Conservation (phyloP, 2,329 filamentous ascomycete genomes). For the Colletotrichum orbiculare region DNA sequence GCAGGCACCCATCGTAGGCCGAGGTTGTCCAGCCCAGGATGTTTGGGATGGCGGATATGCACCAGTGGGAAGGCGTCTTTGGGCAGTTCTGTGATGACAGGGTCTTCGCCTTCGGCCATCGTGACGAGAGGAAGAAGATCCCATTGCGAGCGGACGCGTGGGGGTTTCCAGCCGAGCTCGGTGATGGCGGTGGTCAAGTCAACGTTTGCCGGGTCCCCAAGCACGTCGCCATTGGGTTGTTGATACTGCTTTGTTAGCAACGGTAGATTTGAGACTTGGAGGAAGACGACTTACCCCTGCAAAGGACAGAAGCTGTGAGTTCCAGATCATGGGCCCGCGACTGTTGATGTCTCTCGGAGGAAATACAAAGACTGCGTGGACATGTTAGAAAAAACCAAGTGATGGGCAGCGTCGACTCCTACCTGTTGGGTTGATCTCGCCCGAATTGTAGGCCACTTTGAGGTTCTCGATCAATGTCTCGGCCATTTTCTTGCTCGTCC, state of each 20-base stretch:
- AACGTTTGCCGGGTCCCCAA: slow-evolving; percentile 32
- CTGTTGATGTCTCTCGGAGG: slow-evolving; percentile 30
- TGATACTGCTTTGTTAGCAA: slow-evolving; percentile 21
- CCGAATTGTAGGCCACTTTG: slow-evolving; percentile 30
- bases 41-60: slow-evolving; percentile 33
- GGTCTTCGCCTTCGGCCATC: slow-evolving; percentile 32
- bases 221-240: slow-evolving; percentile 29
- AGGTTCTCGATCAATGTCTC: slow-evolving; percentile 32
- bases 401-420: background rate
- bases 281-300: slow-evolving; percentile 22
- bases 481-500: slow-evolving; percentile 35
- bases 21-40: slow-evolving; percentile 30
- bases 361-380: slow-evolving; percentile 23
- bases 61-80: slow-evolving; percentile 32
- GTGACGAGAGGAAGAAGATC: slow-evolving; percentile 31
- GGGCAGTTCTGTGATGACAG: slow-evolving; percentile 34
- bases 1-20: slow-evolving; percentile 36
- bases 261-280: background rate
- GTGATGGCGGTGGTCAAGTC: slow-evolving; percentile 33
- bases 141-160: slow-evolving; percentile 33
- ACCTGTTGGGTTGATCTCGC: slow-evolving; percentile 33
- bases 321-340: slow-evolving; percentile 35
- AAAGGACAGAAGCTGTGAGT: slow-evolving; percentile 30
- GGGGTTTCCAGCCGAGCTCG: slow-evolving; percentile 33
- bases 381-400: background rate